These are phyloP conservation scores for Moricandia moricandioides DNA, from an alignment of 345 rosid genomes.

Conservation along the genomic window DNA sequence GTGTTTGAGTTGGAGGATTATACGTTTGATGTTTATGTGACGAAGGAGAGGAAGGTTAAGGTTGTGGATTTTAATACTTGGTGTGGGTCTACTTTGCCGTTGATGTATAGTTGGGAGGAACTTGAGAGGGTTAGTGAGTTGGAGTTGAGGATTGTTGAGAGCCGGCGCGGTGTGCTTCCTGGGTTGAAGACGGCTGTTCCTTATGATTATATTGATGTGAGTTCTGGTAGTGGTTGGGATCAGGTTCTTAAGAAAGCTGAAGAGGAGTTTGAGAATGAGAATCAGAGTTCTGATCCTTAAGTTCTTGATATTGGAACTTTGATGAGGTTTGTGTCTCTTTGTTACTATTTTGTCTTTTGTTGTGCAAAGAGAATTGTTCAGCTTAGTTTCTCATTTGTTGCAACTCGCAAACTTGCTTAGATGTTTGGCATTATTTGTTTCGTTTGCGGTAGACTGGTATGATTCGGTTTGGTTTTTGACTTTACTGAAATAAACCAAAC, in stretches of 20 bases:
- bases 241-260: constrained; percentile 63
- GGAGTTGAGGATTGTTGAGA: constrained; percentile 70
- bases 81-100: constrained; percentile 73
- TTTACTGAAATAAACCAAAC: too few species aligned
- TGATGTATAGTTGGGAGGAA: constrained; percentile 77
- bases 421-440: too few species aligned
- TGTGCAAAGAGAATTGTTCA: background rate
- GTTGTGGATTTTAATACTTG: constrained; percentile 82
- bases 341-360: background rate
- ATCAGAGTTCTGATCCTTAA: background rate
- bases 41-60: constrained; percentile 49
- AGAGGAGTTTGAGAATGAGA: constrained; percentile 44
- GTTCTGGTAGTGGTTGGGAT: constrained; percentile 80
- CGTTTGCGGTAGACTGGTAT: too few species aligned
- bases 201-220: constrained; percentile 61
- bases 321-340: background rate
- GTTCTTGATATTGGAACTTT: background rate
- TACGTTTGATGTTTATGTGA: constrained; percentile 70
- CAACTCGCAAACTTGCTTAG: too few species aligned
- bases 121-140: constrained; percentile 42
- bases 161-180: constrained; percentile 51
- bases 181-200: constrained; percentile 74
- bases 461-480: too few species aligned
- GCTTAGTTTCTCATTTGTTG: too few species aligned
- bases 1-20: constrained; percentile 59